Evolutionary conservation across 179 eudicot species (phyloP), one percentile per base, ranked within the genome.

Genomic region (Corrigiola litoralis): DNA sequence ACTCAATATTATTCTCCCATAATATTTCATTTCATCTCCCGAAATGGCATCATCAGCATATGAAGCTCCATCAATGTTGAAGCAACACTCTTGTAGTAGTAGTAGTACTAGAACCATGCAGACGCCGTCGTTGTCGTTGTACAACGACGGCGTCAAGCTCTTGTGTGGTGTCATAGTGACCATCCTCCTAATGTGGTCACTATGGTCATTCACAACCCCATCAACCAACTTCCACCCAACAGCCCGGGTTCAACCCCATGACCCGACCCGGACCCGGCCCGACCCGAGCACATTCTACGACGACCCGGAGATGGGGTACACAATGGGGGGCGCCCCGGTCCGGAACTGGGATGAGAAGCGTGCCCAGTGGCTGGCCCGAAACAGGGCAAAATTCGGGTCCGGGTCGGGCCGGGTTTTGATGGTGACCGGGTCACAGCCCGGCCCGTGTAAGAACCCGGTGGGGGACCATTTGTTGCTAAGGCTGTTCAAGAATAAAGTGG

Each of bases 151-250:
- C 1, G 17, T 73, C 13, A 66, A 74, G 37, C 73, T 74, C 63
- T 54, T 63, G 23, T 73, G 79, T 25, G 86, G 84, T 2, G 68
- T 74, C 20, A 17, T 80, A n/a, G 72, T 74, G 0, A 85, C 82
- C 6, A 69, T 85, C 33, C 63, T 88, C 11, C 47, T 84, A 0
- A 18, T 85, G 1, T 88, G 83, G 85, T 81, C 81, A n/a, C 44
- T 85, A 7, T 73, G 79, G 71, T 83, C 87, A 20, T 76, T 84
- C 56, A 48, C 79, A 3, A 52, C 54, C 64, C 81, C 84, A 0
- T 33, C 63, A 16, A 50, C 72, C 17, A 32, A 38, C 25, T 77
- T 1, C 16, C 18, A 66, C 64, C 65, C 44, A 41, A 63, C 58
- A n/a, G n/a, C n/a, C n/a, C n/a, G n/a, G n/a, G n/a, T n/a, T 58